phyloP scores from a whole-genome alignment of 306 rosid species.

The Cicer judaicum region DNA sequence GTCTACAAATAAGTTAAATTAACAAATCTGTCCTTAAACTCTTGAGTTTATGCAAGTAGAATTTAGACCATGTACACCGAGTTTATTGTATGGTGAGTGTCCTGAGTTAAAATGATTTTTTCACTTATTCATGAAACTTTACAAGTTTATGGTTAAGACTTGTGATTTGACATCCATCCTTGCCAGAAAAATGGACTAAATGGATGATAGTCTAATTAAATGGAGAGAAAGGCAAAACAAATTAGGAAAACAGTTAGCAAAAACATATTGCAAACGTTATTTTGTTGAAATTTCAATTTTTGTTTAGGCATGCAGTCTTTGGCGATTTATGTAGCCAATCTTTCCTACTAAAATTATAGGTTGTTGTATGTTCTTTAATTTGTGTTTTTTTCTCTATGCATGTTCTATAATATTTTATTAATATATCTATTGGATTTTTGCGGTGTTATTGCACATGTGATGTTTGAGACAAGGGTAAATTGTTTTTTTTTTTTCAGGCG shows the following conservation, averaged over 20 bases:
- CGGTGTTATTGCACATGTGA: conserved; percentile 19
- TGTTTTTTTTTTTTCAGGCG: conserved; percentile 58
- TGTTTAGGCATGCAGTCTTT: background rate
- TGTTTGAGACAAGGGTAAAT: conserved; percentile 37
- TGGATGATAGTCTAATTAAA: conserved; percentile 26
- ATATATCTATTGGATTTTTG: conserved; percentile 13
- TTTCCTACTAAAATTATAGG: background rate
- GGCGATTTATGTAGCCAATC: conserved; percentile 17
- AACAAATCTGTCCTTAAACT: background rate
- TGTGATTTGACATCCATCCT: background rate
- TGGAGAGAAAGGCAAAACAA: conserved; percentile 1
- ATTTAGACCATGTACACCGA: background rate
- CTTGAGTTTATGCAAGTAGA: background rate
- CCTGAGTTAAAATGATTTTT: background rate
- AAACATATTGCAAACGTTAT: background rate
- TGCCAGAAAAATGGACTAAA: conserved; percentile 5
- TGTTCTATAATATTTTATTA: background rate
- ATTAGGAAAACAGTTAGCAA: background rate
- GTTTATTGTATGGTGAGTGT: background rate
- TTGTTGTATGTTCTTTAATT: conserved; percentile 4
- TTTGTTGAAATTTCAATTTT: conserved; percentile 9
- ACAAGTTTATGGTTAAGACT: background rate
- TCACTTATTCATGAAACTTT: background rate
- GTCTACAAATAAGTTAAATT: background rate
- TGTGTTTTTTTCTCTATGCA: background rate